A percentile compares a stretch with the other conserved stretches of the same genome.
These are phyloP conservation scores for Verbascum thapsus DNA, from an alignment of 257 asterid species.

Conservation along the genomic window DNA sequence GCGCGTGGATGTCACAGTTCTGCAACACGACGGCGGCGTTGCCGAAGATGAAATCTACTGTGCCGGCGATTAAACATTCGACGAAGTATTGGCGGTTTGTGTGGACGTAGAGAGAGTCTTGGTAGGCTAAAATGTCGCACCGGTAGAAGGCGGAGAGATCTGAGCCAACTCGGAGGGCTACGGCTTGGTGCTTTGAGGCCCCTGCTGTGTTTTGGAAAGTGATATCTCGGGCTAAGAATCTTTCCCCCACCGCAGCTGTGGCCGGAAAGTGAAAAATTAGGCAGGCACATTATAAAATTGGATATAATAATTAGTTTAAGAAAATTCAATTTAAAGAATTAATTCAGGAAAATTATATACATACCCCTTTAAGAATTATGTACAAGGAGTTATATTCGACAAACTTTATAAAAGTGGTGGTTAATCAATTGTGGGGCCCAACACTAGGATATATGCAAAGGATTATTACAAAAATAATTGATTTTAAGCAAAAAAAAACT, in stretches of 20 bases:
- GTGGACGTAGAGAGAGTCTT: conserved; percentile 63
- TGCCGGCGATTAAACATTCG: conserved; percentile 51
- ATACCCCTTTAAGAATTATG: no score
- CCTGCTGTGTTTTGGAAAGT: conserved; percentile 76
- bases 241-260: conserved; percentile 63
- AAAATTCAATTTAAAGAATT: neutral
- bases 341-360: no score
- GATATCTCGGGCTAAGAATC: conserved; percentile 62
- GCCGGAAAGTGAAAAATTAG: conserved; percentile 11
- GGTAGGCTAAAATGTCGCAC: conserved; percentile 57
- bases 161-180: conserved; percentile 67
- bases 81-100: conserved; percentile 58
- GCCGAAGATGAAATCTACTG: conserved; percentile 69
- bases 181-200: conserved; percentile 65
- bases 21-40: conserved; percentile 55
- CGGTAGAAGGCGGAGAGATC: conserved; percentile 60
- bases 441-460: neutral
- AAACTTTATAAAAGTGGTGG: no score
- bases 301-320: neutral
- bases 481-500: no score
- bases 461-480: neutral
- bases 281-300: neutral
- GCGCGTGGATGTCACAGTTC: conserved; percentile 63
- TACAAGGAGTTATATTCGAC: no score
- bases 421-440: neutral